phyloP scores from a whole-genome alignment of 2,329 filamentous ascomycete species.

The Penicillium aurantiogriseum region DNA sequence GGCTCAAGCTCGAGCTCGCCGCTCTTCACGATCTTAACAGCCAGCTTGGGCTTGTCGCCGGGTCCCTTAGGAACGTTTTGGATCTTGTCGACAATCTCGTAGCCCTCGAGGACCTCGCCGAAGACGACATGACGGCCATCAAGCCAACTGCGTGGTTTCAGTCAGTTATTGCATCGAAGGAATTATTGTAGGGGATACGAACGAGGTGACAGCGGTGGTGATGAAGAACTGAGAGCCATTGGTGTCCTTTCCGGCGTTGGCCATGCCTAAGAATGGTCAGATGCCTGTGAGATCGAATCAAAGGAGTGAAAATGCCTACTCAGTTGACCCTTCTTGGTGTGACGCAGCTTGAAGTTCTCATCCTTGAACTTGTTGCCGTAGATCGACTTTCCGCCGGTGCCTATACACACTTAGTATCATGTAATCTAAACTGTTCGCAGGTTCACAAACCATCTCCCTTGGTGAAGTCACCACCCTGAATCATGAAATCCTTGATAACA shows the following conservation, averaged over 20 bases:
- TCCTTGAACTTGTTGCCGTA: slow-evolving; percentile 66
- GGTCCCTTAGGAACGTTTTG: slow-evolving; percentile 59
- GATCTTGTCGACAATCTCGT: slow-evolving; percentile 64
- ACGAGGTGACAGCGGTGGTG: slow-evolving; percentile 59
- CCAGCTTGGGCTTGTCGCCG: slow-evolving; percentile 57
- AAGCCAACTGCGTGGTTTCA: slow-evolving; percentile 50
- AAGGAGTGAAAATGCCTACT: slow-evolving; percentile 36
- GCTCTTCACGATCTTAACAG: slow-evolving; percentile 65
- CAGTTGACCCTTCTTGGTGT: slow-evolving; percentile 62
- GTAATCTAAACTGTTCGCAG: not conserved
- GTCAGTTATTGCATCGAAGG: slow-evolving; percentile 5
- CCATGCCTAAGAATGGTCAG: slow-evolving; percentile 53
- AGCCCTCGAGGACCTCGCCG: slow-evolving; percentile 67
- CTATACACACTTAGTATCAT: slow-evolving; percentile 29
- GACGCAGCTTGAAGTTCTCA: slow-evolving; percentile 71
- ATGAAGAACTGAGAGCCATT: slow-evolving; percentile 69
- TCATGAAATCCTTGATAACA: slow-evolving; percentile 70
- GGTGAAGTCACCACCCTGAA: slow-evolving; percentile 69
- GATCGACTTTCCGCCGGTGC: slow-evolving; percentile 67
- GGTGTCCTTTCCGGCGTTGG: slow-evolving; percentile 63
- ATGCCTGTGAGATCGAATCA: not conserved
- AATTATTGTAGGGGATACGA: slow-evolving; percentile 11
- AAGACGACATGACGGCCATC: slow-evolving; percentile 67
- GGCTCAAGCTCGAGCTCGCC: slow-evolving; percentile 60
- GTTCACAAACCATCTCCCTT: slow-evolving; percentile 53